These are phyloP conservation scores for Salix arbutifolia DNA, from an alignment of 345 rosid species.

Conservation along the genomic window DNA sequence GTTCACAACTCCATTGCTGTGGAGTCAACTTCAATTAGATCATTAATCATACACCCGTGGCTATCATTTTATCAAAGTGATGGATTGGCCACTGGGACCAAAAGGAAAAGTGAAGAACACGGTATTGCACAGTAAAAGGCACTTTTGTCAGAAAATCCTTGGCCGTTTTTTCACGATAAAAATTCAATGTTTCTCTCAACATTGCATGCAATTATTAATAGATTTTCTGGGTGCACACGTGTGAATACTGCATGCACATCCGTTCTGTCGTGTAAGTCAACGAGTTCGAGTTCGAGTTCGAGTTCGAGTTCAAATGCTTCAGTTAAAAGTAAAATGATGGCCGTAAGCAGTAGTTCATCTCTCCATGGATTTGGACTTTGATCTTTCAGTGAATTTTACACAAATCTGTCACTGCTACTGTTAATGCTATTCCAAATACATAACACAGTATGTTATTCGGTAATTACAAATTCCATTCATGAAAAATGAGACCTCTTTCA, in stretches of 20 bases:
- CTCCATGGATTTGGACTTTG: constrained; percentile 1
- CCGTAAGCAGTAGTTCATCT: neutral
- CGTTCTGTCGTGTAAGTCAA: neutral
- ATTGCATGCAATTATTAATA: constrained; percentile 18
- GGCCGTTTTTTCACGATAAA: neutral
- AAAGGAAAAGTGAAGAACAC: constrained; percentile 40
- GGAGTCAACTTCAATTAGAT: constrained; percentile 54
- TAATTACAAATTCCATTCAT: too few species aligned
- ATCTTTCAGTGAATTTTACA: neutral
- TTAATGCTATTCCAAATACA: neutral
- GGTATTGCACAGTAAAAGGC: constrained; percentile 28
- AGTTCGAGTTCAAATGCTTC: constrained; percentile 5
- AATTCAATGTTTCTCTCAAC: neutral
- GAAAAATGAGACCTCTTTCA: too few species aligned
- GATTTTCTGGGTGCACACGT: constrained; percentile 49
- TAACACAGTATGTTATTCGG: too few species aligned
- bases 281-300: constrained; percentile 3
- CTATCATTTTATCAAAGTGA: constrained; percentile 30
- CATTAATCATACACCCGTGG: constrained; percentile 36
- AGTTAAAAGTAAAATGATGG: constrained; percentile 17
- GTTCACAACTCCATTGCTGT: constrained; percentile 40
- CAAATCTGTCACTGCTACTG: neutral
- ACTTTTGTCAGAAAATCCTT: constrained; percentile 4
- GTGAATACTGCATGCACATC: constrained; percentile 34
- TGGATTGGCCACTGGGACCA: constrained; percentile 34